phyloP scores from a whole-genome alignment of 805 yeast species.

The Ogataea allantospora region DNA sequence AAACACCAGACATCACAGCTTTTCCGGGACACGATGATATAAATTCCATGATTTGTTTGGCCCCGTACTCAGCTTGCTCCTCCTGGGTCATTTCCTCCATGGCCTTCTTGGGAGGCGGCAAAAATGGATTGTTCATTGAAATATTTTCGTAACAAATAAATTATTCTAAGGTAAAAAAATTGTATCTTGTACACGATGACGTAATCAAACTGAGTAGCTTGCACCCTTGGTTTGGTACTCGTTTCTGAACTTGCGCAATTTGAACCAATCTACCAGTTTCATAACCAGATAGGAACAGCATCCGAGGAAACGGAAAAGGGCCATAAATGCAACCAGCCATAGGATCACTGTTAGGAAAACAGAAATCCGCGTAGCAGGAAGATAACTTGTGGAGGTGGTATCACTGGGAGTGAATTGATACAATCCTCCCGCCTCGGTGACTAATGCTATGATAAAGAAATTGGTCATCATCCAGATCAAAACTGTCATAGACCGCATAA shows the following conservation, averaged over 20 bases:
- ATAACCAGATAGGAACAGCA: conserved; percentile 55
- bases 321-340: conserved; percentile 92
- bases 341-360: conserved; percentile 78
- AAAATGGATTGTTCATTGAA: conserved; percentile 34
- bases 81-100: conserved; percentile 78
- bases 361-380: conserved; percentile 46
- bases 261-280: conserved; percentile 24
- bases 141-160: not conserved
- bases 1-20: conserved; percentile 84
- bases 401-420: conserved; percentile 41
- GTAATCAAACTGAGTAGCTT: conserved; percentile 13
- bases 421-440: conserved; percentile 81
- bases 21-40: conserved; percentile 97
- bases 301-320: conserved; percentile 79
- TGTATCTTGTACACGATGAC: not conserved
- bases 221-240: conserved; percentile 21
- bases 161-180: not conserved
- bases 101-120: conserved; percentile 47
- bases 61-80: conserved; percentile 91
- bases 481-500: conserved; percentile 85
- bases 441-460: conserved; percentile 76
- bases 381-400: conserved; percentile 29
- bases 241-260: conserved; percentile 17
- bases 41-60: conserved; percentile 73
- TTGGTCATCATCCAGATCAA: conserved; percentile 87